phyloP scores from a whole-genome alignment of 805 yeast genomes.

The Yamadazyma sp. region DNA sequence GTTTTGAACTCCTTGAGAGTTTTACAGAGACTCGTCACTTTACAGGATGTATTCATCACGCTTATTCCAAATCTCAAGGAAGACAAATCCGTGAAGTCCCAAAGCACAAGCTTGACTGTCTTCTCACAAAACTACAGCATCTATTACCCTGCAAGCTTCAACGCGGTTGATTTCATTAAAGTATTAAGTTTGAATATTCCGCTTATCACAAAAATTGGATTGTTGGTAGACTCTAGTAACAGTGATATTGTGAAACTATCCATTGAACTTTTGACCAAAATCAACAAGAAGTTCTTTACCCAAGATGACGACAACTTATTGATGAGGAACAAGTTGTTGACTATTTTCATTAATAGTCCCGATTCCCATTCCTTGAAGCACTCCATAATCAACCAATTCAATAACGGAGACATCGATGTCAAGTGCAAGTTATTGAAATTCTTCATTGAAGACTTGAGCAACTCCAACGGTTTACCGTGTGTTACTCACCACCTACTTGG shows the following conservation, averaged over 20 bases:
- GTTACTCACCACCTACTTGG: constrained; percentile 80
- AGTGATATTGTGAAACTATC: constrained; percentile 52
- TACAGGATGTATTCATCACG: constrained; percentile 27
- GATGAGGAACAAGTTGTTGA: constrained; percentile 60
- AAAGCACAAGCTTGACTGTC: neutral
- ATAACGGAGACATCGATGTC: constrained; percentile 42
- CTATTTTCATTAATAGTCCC: constrained; percentile 71
- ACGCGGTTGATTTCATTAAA: constrained; percentile 69
- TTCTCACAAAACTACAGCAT: constrained; percentile 15
- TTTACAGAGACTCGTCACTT: constrained; percentile 29
- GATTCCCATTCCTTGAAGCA: constrained; percentile 74
- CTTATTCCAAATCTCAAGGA: constrained; percentile 12
- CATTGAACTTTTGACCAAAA: constrained; percentile 49
- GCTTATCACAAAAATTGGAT: constrained; percentile 67
- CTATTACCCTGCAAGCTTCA: constrained; percentile 43
- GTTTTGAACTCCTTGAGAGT: constrained; percentile 24
- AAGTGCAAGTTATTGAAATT: constrained; percentile 63
- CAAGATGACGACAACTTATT: constrained; percentile 26
- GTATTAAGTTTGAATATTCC: constrained; percentile 71
- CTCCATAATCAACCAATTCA: constrained; percentile 67
- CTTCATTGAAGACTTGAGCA: constrained; percentile 47
- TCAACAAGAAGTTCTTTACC: constrained; percentile 34
- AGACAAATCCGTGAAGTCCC: neutral
- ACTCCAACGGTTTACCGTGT: constrained; percentile 43
- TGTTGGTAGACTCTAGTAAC: constrained; percentile 66